These are phyloP conservation scores for Neonectria neomacrospora DNA, from an alignment of 2,329 filamentous ascomycete genomes.

Conservation along the genomic window DNA sequence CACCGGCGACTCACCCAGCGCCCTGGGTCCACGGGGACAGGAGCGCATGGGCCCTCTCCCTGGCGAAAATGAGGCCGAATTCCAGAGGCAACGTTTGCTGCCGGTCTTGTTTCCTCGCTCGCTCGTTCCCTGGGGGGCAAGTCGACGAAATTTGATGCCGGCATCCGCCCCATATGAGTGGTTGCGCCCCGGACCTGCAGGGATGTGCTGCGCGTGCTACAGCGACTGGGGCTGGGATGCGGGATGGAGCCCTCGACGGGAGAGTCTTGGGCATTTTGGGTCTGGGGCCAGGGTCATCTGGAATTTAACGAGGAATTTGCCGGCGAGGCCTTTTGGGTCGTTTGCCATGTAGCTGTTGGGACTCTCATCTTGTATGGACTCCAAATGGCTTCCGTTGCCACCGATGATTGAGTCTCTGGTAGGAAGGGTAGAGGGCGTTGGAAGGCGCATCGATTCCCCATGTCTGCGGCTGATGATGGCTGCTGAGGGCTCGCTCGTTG, in stretches of 20 bases:
- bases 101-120: constrained; percentile 22
- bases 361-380: constrained; percentile 15
- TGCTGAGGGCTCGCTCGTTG: neutral
- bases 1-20: neutral
- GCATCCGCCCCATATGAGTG: constrained; percentile 7
- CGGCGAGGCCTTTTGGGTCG: constrained; percentile 5
- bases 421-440: neutral
- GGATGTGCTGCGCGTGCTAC: constrained; percentile 11
- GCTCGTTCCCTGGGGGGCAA: neutral
- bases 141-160: constrained; percentile 21
- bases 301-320: neutral
- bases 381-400: constrained; percentile 1
- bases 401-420: neutral
- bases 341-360: neutral
- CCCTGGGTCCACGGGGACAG: neutral
- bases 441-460: neutral
- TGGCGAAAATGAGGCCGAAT: constrained; percentile 17
- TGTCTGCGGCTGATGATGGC: neutral
- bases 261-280: constrained; percentile 6
- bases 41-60: neutral
- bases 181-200: constrained; percentile 6
- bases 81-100: constrained; percentile 25
- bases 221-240: constrained; percentile 7
- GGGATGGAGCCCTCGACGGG: constrained; percentile 10
- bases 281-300: constrained; percentile 10